Evolutionary conservation across 352 stramenopile genomes (phyloP).

Genomic region (Phytopythium litorale): DNA sequence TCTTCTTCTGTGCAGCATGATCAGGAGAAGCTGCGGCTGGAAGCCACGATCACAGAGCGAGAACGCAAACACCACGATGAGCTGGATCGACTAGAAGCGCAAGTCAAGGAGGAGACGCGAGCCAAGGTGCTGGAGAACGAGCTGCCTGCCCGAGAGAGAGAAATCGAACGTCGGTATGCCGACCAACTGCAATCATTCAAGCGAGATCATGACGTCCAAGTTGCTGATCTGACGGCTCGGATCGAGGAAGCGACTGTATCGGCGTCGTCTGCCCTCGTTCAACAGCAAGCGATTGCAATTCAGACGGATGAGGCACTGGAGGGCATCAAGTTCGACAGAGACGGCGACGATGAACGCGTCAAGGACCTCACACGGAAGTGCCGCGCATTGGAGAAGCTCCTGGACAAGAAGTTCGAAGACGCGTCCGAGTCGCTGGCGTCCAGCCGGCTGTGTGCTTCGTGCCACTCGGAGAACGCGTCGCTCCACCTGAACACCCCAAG

Average conservation of each 20-base stretch:
- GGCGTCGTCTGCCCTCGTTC: background rate
- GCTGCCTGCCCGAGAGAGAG: background rate
- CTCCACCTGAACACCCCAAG: background rate
- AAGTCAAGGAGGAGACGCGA: background rate
- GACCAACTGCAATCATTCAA: slow-evolving; percentile 13
- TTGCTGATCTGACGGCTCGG: slow-evolving; percentile 15
- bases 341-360: slow-evolving; percentile 21
- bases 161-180: slow-evolving; percentile 17
- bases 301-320: slow-evolving; percentile 17
- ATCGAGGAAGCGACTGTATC: slow-evolving; percentile 11
- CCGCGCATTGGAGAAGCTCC: slow-evolving; percentile 41
- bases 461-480: slow-evolving; percentile 17
- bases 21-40: background rate
- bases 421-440: slow-evolving; percentile 14
- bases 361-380: slow-evolving; percentile 43
- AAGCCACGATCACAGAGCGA: background rate
- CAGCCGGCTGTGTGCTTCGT: slow-evolving; percentile 22
- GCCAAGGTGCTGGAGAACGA: background rate
- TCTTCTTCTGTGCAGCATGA: background rate
- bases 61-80: background rate
- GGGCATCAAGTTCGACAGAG: background rate
- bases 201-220: slow-evolving; percentile 19
- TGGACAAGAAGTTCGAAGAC: slow-evolving; percentile 17
- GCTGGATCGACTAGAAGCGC: background rate
- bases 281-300: slow-evolving; percentile 6